Percentiles rank a stretch among this genome's conserved stretches.
Evolutionary conservation across 2,329 filamentous ascomycete species (phyloP).

Genomic region (Aspergillus niger): DNA sequence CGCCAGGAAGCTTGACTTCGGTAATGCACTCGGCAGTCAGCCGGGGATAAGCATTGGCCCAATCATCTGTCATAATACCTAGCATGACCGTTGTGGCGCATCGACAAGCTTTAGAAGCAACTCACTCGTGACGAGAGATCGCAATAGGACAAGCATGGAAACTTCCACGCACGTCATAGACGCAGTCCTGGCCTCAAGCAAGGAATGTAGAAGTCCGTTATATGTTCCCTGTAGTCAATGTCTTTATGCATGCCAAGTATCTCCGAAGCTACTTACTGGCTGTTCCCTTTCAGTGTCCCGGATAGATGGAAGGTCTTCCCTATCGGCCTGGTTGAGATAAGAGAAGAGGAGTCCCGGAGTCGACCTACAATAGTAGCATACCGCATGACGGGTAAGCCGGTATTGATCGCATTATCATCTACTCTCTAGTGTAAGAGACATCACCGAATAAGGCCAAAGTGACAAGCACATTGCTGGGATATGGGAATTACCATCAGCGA

Average conservation of each 20-base stretch:
- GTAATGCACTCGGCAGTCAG: neutral
- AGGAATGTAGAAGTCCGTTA: neutral
- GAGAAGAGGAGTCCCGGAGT: neutral
- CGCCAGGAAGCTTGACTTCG: neutral
- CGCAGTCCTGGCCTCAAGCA: neutral
- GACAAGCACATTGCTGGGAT: neutral
- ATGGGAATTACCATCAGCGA: neutral
- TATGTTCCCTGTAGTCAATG: neutral
- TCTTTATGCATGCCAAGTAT: neutral
- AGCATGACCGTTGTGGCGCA: neutral
- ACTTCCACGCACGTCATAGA: neutral
- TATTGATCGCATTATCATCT: neutral
- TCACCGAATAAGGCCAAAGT: neutral
- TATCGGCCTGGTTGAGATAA: neutral
- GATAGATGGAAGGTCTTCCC: neutral
- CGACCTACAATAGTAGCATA: neutral
- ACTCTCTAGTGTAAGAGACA: neutral
- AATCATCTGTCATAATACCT: neutral
- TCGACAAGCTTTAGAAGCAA: neutral
- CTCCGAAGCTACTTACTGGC: neutral
- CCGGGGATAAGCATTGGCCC: too few relatives aligned
- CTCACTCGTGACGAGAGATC: neutral
- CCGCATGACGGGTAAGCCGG: neutral
- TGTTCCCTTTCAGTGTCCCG: neutral
- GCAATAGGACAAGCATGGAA: neutral